Evolutionary conservation across 208 protist species (phyloP), one percentile per base, ranked within the genome.

Genomic region (Balamuthia mandrillaris): DNA sequence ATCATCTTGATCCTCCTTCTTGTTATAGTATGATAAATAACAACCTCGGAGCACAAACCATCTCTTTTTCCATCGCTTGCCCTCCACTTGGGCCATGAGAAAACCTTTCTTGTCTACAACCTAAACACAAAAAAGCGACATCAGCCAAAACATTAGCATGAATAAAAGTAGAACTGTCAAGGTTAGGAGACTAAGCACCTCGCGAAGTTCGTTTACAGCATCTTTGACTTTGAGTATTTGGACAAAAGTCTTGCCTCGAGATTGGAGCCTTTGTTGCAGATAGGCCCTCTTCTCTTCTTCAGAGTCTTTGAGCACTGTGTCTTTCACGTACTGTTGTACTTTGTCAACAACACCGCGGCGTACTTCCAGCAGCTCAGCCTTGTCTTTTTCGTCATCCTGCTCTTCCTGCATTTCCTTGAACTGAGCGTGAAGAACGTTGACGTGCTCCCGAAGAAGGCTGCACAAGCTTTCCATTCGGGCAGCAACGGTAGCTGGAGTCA

Each of bases 21-120:
- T 68, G 60, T 68, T 68, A 37, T 68, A 68, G 60, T 68, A 68
- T 31, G 37, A 68, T 0, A 68, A 37, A 21, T 12, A 12, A 37
- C 37, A 68, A 14, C 60, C 60, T 42, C 60, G 24, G 60, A 68
- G 60, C 60, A 68, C 60, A 37, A 68, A 68, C 60, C 60, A 68
- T 37, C 60, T 68, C 60, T 68, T 68, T 37, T 68, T 68, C 60
- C 60, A 68, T 31, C 60, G 60, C 60, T 68, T 68, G 60, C 60
- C 60, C 60, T 68, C 60, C 60, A 68, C 60, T 37, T 68, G 60
- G 35, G 60, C 60, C 60, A 68, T 68, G 35, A 68, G 31, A 16
- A 45, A 68, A 37, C 60, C 60, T 14, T 37, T 14, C 60, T 68
- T 68, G 60, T 68, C 60, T 37, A 68, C 60, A 18, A 68, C 60